Evolutionary conservation across 75 land plant species (phyloP).

Genomic region (Gnetum montanum): DNA sequence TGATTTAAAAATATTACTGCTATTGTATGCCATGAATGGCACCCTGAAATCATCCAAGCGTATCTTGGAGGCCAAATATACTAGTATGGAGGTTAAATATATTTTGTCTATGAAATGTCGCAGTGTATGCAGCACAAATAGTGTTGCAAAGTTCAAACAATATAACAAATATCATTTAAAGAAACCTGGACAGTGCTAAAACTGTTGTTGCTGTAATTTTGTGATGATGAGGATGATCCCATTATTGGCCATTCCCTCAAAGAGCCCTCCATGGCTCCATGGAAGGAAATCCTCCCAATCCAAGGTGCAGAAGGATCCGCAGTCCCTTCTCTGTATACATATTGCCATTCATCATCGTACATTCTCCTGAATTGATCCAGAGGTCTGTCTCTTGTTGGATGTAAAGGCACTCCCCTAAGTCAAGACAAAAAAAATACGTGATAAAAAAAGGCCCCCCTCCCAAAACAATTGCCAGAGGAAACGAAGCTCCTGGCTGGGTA

Average conservation of each 20-base stretch:
- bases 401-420: constrained; percentile 8
- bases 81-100: too few species aligned
- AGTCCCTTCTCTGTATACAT: constrained; percentile 14
- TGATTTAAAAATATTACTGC: too few species aligned
- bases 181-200: constrained; percentile 4
- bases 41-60: too few species aligned
- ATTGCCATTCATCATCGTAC: constrained; percentile 9
- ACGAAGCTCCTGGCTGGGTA: too few species aligned
- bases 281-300: constrained; percentile 3
- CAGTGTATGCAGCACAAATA: too few species aligned
- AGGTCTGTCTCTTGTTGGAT: constrained; percentile 9
- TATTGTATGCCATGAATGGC: too few species aligned
- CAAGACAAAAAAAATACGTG: neutral
- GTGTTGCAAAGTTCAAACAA: too few species aligned
- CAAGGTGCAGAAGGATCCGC: constrained; percentile 1
- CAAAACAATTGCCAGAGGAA: neutral
- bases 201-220: neutral
- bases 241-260: constrained; percentile 4
- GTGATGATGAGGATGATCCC: too few species aligned
- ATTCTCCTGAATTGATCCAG: constrained; percentile 10
- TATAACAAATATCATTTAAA: constrained; percentile 4
- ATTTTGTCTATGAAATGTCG: too few species aligned
- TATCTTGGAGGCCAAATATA: too few species aligned
- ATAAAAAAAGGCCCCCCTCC: neutral
- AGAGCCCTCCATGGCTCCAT: neutral